Evolutionary conservation across 129 eudicot species (phyloP), one percentile per base, ranked within the genome.

Genomic region (Cynara cardunculus): DNA sequence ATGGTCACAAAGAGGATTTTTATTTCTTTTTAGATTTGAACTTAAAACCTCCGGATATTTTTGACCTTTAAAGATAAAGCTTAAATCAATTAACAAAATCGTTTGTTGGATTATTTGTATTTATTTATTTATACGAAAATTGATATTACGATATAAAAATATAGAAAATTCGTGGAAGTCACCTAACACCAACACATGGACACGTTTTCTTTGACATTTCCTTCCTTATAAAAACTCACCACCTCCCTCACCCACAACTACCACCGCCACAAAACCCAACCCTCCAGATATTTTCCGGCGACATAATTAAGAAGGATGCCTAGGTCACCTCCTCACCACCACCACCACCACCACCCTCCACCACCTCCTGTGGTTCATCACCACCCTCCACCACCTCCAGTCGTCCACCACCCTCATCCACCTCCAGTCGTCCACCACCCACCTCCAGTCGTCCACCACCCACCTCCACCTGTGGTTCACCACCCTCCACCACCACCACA

Each of bases 401-500:
- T 56, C 9, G 65, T 56, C 24, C 65, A 56, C 83, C 82, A 75
- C 46, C 78, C 75, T 25, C 83, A 76, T 7, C 78, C 83, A 14
- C 62, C 83, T 0, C 61, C 78, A 0, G 19, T 72, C 16, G 78
- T 71, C 28, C 78, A 72, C 78, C 82, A 79, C 76, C 75, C 76
- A 2, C 53, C 76, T 2, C 82, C 82, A 12, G 14, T n/a, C n/a
- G 82, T 72, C 3, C 86, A 69, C 74, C 73, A 83, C 64, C 82
- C 82, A 3, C 76, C 76, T 19, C 76, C 76, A 59, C 82, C 86
- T n/a, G n/a, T n/a, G 14, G 82, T 72, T 7, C 86, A 69, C 74
- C 73, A 83, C 64, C 82, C 82, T 9, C 76, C 76, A 34, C 76
- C 76, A 59, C 82, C 86, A 68, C 87, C 76, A 9, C 87, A 67